phyloP scores from a whole-genome alignment of 75 land plant species.

The Selaginella moellendorffii region DNA sequence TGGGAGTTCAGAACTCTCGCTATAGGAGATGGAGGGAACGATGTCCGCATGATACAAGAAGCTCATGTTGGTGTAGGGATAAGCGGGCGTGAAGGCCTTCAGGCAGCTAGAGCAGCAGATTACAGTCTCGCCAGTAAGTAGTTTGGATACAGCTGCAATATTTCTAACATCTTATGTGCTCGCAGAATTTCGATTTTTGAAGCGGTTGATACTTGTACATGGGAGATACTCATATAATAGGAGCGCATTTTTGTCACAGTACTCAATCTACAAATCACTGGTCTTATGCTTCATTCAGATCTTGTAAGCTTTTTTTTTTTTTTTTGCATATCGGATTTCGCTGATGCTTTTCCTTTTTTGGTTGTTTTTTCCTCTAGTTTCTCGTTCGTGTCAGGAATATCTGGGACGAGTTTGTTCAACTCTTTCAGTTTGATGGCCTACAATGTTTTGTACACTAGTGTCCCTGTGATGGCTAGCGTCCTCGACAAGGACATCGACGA shows the following conservation, averaged over 20 bases:
- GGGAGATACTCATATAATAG: constrained; percentile 97
- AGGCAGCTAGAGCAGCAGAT: constrained; percentile 97
- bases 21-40: constrained; percentile 98
- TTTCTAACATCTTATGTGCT: not conserved
- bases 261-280: constrained; percentile 94
- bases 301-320: constrained; percentile 52
- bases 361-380: too few relatives aligned
- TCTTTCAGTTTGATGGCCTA: constrained; percentile 97
- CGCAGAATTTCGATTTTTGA: constrained; percentile 85
- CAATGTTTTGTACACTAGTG: constrained; percentile 91
- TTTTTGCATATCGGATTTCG: too few relatives aligned
- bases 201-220: constrained; percentile 86
- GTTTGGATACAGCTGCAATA: not conserved
- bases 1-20: constrained; percentile 95
- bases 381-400: constrained; percentile 91
- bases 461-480: constrained; percentile 67
- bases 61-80: constrained; percentile 98
- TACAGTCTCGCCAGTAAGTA: constrained; percentile 88
- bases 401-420: constrained; percentile 94
- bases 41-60: constrained; percentile 96
- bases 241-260: constrained; percentile 91
- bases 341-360: too few relatives aligned
- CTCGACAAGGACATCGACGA: constrained; percentile 92
- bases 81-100: constrained; percentile 92
- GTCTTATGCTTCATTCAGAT: constrained; percentile 91